phyloP scores from a whole-genome alignment of 2,329 filamentous ascomycete genomes.

The Hypoxylon sp. region DNA sequence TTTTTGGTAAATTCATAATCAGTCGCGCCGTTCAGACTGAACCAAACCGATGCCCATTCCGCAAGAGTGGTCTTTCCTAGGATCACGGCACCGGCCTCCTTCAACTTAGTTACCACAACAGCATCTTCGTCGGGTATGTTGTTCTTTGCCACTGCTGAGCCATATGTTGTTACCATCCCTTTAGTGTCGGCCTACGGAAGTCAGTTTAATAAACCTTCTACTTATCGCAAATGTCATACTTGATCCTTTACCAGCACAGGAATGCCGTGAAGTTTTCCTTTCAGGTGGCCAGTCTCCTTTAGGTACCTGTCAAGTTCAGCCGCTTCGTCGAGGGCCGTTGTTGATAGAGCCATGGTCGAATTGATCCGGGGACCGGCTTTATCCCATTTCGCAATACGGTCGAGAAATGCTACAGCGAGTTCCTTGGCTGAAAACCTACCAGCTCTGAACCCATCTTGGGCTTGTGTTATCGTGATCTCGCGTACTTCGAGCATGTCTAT shows the following conservation, averaged over 20 bases:
- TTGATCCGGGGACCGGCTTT: constrained; percentile 43
- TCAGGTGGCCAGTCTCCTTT: constrained; percentile 30
- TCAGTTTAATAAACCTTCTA: background rate
- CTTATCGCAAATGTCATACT: constrained; percentile 9
- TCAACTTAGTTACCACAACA: constrained; percentile 40
- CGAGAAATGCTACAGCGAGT: constrained; percentile 29
- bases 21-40: constrained; percentile 38
- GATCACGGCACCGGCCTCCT: constrained; percentile 45
- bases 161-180: constrained; percentile 45
- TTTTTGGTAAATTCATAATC: constrained; percentile 44
- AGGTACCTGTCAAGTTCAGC: constrained; percentile 38
- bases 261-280: constrained; percentile 45
- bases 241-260: constrained; percentile 46
- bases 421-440: constrained; percentile 39
- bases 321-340: constrained; percentile 42
- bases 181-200: constrained; percentile 41
- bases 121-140: constrained; percentile 44
- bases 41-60: constrained; percentile 46
- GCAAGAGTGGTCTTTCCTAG: constrained; percentile 46
- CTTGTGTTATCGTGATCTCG: constrained; percentile 44
- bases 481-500: constrained; percentile 32
- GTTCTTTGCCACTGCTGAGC: constrained; percentile 29
- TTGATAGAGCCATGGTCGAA: constrained; percentile 43
- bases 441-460: constrained; percentile 37
- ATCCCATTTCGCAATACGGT: constrained; percentile 43